Evolutionary conservation across 305 asterid species (phyloP).

Genomic region (Euphrasia arctica): DNA sequence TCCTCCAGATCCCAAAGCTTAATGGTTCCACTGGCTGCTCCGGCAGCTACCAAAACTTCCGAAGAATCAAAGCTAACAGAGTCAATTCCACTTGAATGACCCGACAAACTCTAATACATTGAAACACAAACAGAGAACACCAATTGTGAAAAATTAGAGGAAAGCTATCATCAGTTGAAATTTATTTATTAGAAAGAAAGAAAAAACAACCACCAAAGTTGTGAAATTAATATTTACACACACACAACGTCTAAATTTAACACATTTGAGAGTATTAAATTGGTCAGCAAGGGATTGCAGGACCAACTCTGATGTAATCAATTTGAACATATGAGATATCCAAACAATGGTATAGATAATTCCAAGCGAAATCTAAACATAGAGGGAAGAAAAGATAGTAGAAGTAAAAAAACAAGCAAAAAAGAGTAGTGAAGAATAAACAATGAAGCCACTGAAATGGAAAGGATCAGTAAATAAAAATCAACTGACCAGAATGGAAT

Average conservation of each 20-base stretch:
- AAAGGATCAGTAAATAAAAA: constrained; percentile 19
- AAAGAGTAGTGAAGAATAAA: constrained; percentile 1
- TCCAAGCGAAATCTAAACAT: too few relatives aligned
- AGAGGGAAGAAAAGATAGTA: too few relatives aligned
- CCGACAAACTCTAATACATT: constrained; percentile 82
- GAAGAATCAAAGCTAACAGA: constrained; percentile 98
- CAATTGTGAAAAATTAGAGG: constrained; percentile 16
- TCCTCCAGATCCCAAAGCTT: constrained; percentile 99
- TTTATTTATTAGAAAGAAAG: constrained; percentile 2
- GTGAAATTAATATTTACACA: constrained; percentile 17
- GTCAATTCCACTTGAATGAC: constrained; percentile 98
- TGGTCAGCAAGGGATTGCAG: too few relatives aligned
- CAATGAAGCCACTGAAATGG: constrained; percentile 18
- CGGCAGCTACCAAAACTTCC: constrained; percentile 96
- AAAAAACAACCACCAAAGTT: constrained; percentile 15
- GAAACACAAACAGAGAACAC: constrained; percentile 32
- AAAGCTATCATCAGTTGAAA: constrained; percentile 26
- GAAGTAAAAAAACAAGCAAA: too few relatives aligned
- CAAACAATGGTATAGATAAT: too few relatives aligned
- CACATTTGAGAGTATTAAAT: too few relatives aligned
- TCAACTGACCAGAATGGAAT: constrained; percentile 84
- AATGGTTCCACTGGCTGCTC: constrained; percentile 98
- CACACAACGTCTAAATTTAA: too few relatives aligned
- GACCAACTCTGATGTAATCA: too few relatives aligned
- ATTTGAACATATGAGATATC: too few relatives aligned